These are phyloP conservation scores for Solanum pimpinellifolium DNA, from an alignment of 257 asterid genomes.

Conservation along the genomic window DNA sequence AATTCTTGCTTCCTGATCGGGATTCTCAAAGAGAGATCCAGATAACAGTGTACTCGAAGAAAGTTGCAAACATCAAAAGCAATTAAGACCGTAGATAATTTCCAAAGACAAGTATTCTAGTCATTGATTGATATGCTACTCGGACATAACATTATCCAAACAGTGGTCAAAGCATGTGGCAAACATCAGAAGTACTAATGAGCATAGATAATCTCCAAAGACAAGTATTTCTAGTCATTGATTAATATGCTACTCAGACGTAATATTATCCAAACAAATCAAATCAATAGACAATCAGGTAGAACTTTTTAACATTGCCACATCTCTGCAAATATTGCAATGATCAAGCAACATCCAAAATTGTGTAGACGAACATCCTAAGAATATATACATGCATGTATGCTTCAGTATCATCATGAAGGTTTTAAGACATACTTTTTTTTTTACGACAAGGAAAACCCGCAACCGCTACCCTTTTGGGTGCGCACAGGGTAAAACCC, in stretches of 20 bases:
- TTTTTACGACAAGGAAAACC: no score
- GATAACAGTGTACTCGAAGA: not conserved
- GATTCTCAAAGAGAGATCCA: not conserved
- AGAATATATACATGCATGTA: not conserved
- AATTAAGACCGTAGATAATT: not conserved
- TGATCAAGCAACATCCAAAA: not conserved
- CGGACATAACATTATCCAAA: not conserved
- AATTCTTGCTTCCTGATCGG: not conserved
- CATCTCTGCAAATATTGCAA: not conserved
- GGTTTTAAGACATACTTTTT: not conserved
- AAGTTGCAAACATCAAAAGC: not conserved
- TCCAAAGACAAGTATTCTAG: not conserved
- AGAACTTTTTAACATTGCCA: not conserved
- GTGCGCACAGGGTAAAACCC: no score
- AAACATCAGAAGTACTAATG: not conserved
- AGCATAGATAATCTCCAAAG: not conserved
- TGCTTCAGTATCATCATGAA: not conserved
- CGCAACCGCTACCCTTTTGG: no score
- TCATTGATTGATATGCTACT: not conserved
- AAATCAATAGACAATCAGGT: not conserved
- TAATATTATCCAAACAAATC: not conserved
- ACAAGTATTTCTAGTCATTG: not conserved
- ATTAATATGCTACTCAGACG: not conserved
- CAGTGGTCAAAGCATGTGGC: not conserved
- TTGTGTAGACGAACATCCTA: not conserved